A percentile compares a stretch with the other conserved stretches of the same genome.
Evolutionary conservation across 225 moss, liverwort and hornwort species (phyloP).

Genomic region (Straminergon stramineum): DNA sequence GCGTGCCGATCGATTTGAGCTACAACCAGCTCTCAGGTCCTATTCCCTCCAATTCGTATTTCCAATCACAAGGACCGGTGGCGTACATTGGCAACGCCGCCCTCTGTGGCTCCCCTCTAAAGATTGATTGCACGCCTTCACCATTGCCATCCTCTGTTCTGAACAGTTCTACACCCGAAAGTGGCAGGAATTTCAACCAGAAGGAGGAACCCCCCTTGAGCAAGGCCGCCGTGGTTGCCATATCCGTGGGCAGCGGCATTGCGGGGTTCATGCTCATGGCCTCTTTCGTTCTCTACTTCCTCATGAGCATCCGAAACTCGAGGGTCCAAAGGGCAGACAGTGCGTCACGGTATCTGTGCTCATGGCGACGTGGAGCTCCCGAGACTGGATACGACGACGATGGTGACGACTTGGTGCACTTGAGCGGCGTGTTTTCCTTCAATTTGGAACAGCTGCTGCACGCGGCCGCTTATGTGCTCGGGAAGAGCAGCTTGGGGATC

Average conservation of each 20-base stretch:
- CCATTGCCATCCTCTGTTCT: neutral
- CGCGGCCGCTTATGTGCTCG: constrained; percentile 42
- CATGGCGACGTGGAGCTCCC: constrained; percentile 3
- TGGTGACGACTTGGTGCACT: constrained; percentile 11
- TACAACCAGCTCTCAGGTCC: constrained; percentile 30
- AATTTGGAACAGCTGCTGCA: constrained; percentile 44
- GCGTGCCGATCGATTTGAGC: constrained; percentile 17
- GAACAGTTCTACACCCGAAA: neutral
- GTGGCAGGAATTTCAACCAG: neutral
- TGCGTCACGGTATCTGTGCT: constrained; percentile 8
- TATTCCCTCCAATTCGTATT: constrained; percentile 22
- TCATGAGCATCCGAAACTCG: neutral
- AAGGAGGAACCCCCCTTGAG: neutral
- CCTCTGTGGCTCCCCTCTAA: constrained; percentile 26
- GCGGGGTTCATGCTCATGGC: constrained; percentile 7
- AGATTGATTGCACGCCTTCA: neutral
- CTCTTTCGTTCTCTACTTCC: constrained; percentile 5
- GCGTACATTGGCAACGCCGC: constrained; percentile 22
- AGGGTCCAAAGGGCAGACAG: neutral
- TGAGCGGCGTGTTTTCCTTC: constrained; percentile 27
- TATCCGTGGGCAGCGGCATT: constrained; percentile 5
- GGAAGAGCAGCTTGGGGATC: constrained; percentile 52
- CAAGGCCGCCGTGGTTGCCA: constrained; percentile 13
- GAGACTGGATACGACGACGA: neutral
- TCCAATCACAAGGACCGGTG: constrained; percentile 30